Evolutionary conservation across 148 eudicot genomes (phyloP), one percentile per base, ranked within the genome.

Genomic region (Amaranthus cruentus): DNA sequence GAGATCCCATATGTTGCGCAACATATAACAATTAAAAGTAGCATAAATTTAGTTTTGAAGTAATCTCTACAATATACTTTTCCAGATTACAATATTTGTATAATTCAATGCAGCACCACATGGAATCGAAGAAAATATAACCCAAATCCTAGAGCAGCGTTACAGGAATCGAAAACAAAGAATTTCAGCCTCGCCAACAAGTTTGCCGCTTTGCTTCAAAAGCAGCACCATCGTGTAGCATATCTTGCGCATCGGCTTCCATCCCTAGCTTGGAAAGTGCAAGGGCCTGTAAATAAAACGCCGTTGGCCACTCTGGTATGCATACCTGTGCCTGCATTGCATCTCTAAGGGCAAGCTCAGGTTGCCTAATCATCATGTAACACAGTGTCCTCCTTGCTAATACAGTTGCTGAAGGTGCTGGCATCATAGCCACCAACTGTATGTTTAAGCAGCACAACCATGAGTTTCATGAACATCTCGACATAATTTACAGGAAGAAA

Each of bases 261-360:
- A 94, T 94, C 65, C 97, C 98, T 4, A 94, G 85, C 87, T 94
- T 94, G 9, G 97, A 94, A 42, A 94, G 89, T 43, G 98, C 97
- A 0, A 94, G 87, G 49, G 98, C 97, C 82, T 94, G 98, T 80
- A 94, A 77, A 79, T 94, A 94, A 76, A 91, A 94, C 72, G 98
- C 97, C 1, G 91, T 89, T 1, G 98, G 97, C 97, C 98, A 94
- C 85, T 94, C 98, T 0, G 97, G 96, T 76, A 91, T 83, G 87
- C 98, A 91, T 48, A 94, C 98, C 71, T 94, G 98, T n/a, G 98
- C 98, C 78, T 94, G 98, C 98, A 94, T 94, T 2, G 98, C 98
- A 68, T 94, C 98, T 62, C 98, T 83, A 53, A 89, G 85, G 3
- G 98, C 98, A 14, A 88, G 89, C 75, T 94, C 98, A 0, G 97